Percentiles rank a stretch among this genome's conserved stretches.
Conservation (phyloP, 78 protist genomes). For the Chrysochromulina parva region DNA sequence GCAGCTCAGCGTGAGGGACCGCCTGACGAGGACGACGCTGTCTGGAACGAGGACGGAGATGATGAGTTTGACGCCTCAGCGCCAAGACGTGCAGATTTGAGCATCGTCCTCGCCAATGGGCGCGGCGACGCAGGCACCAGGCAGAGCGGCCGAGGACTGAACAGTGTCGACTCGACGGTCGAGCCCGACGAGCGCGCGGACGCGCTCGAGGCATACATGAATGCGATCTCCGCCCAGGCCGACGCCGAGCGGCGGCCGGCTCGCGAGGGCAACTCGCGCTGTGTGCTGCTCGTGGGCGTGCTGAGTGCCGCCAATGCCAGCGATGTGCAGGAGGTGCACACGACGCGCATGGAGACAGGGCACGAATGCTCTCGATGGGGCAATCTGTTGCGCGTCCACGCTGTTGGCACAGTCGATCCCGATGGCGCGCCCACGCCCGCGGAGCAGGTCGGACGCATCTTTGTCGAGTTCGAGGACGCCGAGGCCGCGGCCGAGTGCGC, state of each 20-base stretch:
- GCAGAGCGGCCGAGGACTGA: too few relatives aligned
- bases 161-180: too few relatives aligned
- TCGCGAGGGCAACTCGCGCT: background rate
- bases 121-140: too few relatives aligned
- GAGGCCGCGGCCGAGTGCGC: constrained; percentile 1
- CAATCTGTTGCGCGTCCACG: background rate
- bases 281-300: background rate
- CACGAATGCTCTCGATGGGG: background rate
- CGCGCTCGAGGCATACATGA: constrained; percentile 8
- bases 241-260: background rate
- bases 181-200: background rate
- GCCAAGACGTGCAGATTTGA: too few relatives aligned
- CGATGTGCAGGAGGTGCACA: background rate
- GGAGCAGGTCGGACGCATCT: background rate
- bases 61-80: too few relatives aligned
- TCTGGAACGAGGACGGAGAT: too few relatives aligned
- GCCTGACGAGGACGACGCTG: too few relatives aligned
- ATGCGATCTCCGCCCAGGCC: background rate
- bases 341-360: constrained; percentile 2
- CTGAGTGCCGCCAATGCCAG: background rate
- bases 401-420: background rate
- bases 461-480: constrained; percentile 1
- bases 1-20: too few relatives aligned
- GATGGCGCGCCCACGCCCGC: background rate
- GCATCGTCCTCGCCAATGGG: too few relatives aligned